phyloP scores from a whole-genome alignment of 164 flowering plant genomes.

The Cinnamomum micranthum region DNA sequence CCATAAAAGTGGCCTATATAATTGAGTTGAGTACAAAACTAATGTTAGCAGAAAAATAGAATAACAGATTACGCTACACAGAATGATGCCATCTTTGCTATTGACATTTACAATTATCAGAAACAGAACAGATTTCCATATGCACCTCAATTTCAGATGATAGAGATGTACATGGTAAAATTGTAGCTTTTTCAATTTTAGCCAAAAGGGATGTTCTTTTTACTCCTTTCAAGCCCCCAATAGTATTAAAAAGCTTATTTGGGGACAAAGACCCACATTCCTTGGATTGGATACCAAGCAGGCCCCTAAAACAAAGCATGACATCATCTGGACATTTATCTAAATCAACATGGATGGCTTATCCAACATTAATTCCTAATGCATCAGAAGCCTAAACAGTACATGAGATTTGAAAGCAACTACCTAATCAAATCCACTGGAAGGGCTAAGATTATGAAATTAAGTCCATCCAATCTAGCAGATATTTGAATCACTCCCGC shows the following conservation, averaged over 20 bases:
- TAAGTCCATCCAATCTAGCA: too few species aligned
- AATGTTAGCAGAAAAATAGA: not conserved
- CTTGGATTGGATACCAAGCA: not conserved
- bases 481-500: too few species aligned
- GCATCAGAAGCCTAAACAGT: too few species aligned
- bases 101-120: not conserved
- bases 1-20: too few species aligned
- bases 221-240: not conserved
- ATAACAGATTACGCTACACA: not conserved
- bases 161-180: not conserved
- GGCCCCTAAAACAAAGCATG: too few species aligned
- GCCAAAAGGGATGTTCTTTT: not conserved
- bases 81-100: not conserved
- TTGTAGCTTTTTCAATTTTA: not conserved
- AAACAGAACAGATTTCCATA: not conserved
- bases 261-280: not conserved
- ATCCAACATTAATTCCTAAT: too few species aligned
- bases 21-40: not conserved
- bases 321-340: too few species aligned
- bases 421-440: too few species aligned
- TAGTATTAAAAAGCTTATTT: not conserved
- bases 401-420: too few species aligned
- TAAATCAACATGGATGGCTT: too few species aligned
- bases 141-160: not conserved
- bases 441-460: too few species aligned